phyloP scores from a whole-genome alignment of 208 protist genomes.

The Trypanosoma brucei region DNA sequence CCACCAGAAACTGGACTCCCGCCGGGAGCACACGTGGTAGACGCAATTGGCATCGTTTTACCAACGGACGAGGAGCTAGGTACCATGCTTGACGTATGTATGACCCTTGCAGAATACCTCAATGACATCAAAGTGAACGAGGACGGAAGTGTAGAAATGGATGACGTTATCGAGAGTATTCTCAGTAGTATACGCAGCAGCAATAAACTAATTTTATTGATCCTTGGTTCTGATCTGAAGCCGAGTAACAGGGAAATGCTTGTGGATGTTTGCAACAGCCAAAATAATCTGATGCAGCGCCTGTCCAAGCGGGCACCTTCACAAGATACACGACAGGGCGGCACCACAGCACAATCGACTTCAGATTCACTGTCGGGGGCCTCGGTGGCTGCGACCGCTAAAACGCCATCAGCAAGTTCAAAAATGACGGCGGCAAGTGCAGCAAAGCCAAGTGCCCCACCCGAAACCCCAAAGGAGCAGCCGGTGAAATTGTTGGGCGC shows the following conservation, averaged over 20 bases:
- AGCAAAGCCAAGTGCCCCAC: too few species aligned
- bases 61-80: conserved; percentile 55
- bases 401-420: too few species aligned
- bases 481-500: too few species aligned
- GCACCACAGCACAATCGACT: too few species aligned
- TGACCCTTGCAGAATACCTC: conserved; percentile 76
- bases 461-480: too few species aligned
- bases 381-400: too few species aligned
- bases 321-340: not conserved
- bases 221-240: conserved; percentile 64
- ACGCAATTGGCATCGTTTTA: conserved; percentile 58
- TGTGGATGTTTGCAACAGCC: conserved; percentile 48
- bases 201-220: conserved; percentile 46
- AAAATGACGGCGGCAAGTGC: too few species aligned
- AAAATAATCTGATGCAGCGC: conserved; percentile 39
- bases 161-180: conserved; percentile 66
- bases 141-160: conserved; percentile 29
- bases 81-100: conserved; percentile 74
- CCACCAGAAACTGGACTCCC: conserved; percentile 5
- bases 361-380: too few species aligned
- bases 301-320: conserved; percentile 8
- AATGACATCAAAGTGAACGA: conserved; percentile 39
- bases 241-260: conserved; percentile 51
- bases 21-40: conserved; percentile 30
- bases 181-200: conserved; percentile 41